These are phyloP conservation scores for Phytophthora palmivora DNA, from an alignment of 352 stramenopile species.

Conservation along the genomic window DNA sequence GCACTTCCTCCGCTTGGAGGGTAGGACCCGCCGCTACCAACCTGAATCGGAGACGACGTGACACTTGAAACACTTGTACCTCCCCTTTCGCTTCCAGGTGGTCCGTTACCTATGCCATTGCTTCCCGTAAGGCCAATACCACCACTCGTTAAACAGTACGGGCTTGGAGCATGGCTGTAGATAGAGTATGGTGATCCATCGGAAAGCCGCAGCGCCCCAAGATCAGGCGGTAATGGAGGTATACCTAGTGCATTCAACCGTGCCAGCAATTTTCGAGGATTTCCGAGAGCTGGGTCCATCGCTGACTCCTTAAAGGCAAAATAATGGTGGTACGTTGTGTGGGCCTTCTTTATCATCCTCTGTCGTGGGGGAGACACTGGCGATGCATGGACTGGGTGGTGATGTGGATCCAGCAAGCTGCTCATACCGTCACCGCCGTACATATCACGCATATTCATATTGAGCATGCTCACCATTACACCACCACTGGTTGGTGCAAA, in stretches of 20 bases:
- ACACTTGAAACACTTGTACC: constrained; percentile 30
- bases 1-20: constrained; percentile 28
- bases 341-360: constrained; percentile 65
- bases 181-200: constrained; percentile 82
- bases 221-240: constrained; percentile 91
- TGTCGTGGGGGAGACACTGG: constrained; percentile 69
- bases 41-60: constrained; percentile 34
- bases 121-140: constrained; percentile 15
- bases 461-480: constrained; percentile 82
- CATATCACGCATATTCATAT: constrained; percentile 84
- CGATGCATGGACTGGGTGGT: constrained; percentile 41
- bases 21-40: constrained; percentile 40
- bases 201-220: constrained; percentile 81
- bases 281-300: constrained; percentile 80
- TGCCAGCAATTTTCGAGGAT: constrained; percentile 88
- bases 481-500: constrained; percentile 59
- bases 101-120: constrained; percentile 16
- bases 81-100: constrained; percentile 41
- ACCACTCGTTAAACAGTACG: constrained; percentile 51
- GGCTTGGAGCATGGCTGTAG: constrained; percentile 74
- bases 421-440: constrained; percentile 74
- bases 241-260: constrained; percentile 93
- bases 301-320: constrained; percentile 84
- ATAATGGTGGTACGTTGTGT: constrained; percentile 75
- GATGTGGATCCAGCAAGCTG: constrained; percentile 60